These are phyloP conservation scores for Piper longum DNA, from an alignment of 164 flowering plant genomes.

Conservation along the genomic window DNA sequence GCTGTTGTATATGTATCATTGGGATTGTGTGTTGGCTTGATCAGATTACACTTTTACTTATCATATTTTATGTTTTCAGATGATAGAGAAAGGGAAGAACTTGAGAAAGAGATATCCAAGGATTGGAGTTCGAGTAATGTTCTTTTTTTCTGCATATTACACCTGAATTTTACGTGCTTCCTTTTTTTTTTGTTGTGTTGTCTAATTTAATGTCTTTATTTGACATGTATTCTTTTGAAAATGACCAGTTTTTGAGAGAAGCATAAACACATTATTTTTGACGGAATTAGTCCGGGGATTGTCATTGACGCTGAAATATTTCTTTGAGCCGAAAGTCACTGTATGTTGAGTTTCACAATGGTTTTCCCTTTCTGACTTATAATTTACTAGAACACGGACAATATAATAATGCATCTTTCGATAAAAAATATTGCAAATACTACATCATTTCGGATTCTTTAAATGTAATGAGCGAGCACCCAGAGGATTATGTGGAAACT, in stretches of 20 bases:
- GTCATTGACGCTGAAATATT: conserved; percentile 79
- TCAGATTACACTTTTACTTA: not conserved
- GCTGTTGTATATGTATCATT: not conserved
- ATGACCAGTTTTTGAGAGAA: conserved; percentile 76
- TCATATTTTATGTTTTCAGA: conserved; percentile 24
- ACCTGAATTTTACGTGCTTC: not conserved
- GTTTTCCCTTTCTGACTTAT: not conserved
- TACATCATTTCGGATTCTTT: not conserved
- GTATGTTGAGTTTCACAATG: conserved; percentile 36
- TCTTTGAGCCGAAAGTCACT: conserved; percentile 88
- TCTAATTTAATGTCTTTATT: conserved; percentile 5
- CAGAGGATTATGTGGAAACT: not conserved
- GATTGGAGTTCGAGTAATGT: conserved; percentile 82
- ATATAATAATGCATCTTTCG: not conserved
- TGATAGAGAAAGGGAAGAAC: conserved; percentile 84
- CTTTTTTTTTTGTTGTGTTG: not conserved
- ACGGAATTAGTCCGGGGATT: conserved; percentile 97
- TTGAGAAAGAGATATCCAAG: conserved; percentile 78
- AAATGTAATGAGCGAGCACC: not conserved
- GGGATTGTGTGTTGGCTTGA: not conserved
- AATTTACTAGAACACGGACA: not conserved
- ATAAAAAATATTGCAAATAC: no score
- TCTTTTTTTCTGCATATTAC: not conserved
- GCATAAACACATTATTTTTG: conserved; percentile 82
- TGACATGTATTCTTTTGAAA: not conserved